phyloP scores from a whole-genome alignment of 106 monocot species.

The Allium fistulosum region DNA sequence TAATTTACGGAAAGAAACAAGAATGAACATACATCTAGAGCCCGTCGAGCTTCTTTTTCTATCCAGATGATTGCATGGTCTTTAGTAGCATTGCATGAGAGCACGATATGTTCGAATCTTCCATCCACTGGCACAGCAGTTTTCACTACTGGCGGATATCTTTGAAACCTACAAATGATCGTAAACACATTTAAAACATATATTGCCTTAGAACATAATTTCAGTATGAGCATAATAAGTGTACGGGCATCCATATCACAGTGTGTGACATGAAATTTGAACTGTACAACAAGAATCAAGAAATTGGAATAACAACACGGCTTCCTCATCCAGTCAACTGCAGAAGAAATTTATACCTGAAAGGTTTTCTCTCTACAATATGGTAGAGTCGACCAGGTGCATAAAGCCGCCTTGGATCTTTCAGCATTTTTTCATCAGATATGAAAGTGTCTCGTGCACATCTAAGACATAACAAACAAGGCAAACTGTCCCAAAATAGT shows the following conservation, averaged over 20 bases:
- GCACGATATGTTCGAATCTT: constrained; percentile 68
- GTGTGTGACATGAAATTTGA: no score
- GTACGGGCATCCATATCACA: no score
- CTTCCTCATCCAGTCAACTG: no score
- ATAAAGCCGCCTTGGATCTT: constrained; percentile 84
- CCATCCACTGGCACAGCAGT: constrained; percentile 83
- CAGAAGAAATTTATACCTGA: constrained; percentile 35
- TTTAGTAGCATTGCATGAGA: constrained; percentile 70
- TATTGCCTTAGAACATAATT: no score
- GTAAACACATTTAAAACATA: no score
- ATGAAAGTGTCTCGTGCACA: constrained; percentile 81
- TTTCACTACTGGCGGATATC: constrained; percentile 59
- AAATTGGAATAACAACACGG: no score
- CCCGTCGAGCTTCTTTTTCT: constrained; percentile 65
- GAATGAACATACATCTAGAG: constrained; percentile 41
- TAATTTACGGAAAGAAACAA: neutral
- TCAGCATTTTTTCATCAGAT: constrained; percentile 56
- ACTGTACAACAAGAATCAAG: no score
- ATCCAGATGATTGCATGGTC: constrained; percentile 88
- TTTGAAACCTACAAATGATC: constrained; percentile 37
- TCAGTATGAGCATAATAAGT: no score
- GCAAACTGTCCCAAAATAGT: constrained; percentile 47
- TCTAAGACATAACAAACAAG: constrained; percentile 69
- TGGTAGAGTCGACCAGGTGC: constrained; percentile 90
- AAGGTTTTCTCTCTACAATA: constrained; percentile 90